phyloP scores from a whole-genome alignment of 2,329 filamentous ascomycete species.

The Penicillium hesseltinei region DNA sequence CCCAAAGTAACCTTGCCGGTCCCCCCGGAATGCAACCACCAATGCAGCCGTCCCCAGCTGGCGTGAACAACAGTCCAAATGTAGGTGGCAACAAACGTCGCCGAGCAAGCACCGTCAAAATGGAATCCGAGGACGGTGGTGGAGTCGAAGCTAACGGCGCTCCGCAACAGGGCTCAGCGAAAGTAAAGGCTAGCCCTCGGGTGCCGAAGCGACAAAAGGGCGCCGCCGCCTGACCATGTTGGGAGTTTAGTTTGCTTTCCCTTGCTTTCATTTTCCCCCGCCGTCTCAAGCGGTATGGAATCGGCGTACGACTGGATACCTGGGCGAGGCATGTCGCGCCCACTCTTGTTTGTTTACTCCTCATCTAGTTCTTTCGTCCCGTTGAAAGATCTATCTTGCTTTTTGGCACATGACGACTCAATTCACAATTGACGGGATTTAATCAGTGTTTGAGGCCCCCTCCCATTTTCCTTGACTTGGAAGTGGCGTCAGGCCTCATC shows the following conservation, averaged over 20 bases:
- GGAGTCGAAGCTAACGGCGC: slow-evolving; percentile 51
- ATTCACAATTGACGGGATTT: slow-evolving; percentile 16
- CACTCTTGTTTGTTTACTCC: slow-evolving; percentile 18
- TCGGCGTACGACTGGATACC: slow-evolving; percentile 33
- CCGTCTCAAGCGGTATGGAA: slow-evolving; percentile 26
- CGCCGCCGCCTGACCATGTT: slow-evolving; percentile 29
- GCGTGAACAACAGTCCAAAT: slow-evolving; percentile 63
- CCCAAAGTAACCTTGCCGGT: slow-evolving; percentile 47
- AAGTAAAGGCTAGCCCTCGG: slow-evolving; percentile 49
- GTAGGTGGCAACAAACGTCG: slow-evolving; percentile 57
- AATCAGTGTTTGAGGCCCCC: slow-evolving; percentile 14
- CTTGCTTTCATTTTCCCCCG: slow-evolving; percentile 9
- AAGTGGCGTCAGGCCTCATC: slow-evolving; percentile 14
- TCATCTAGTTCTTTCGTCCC: slow-evolving; percentile 9
- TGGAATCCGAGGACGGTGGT: slow-evolving; percentile 54
- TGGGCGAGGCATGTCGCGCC: slow-evolving; percentile 22
- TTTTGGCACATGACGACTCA: slow-evolving; percentile 24
- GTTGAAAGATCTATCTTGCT: slow-evolving; percentile 2
- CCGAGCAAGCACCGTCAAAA: slow-evolving; percentile 59
- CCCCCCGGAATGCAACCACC: slow-evolving; percentile 57
- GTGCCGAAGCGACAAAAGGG: slow-evolving; percentile 50
- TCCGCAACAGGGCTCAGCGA: slow-evolving; percentile 34
- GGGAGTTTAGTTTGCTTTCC: slow-evolving; percentile 12
- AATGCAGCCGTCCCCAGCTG: slow-evolving; percentile 53
- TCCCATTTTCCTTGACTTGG: slow-evolving; percentile 6